Evolutionary conservation across 2,329 filamentous ascomycete genomes (phyloP).

Genomic region (Zasmidium angulare): DNA sequence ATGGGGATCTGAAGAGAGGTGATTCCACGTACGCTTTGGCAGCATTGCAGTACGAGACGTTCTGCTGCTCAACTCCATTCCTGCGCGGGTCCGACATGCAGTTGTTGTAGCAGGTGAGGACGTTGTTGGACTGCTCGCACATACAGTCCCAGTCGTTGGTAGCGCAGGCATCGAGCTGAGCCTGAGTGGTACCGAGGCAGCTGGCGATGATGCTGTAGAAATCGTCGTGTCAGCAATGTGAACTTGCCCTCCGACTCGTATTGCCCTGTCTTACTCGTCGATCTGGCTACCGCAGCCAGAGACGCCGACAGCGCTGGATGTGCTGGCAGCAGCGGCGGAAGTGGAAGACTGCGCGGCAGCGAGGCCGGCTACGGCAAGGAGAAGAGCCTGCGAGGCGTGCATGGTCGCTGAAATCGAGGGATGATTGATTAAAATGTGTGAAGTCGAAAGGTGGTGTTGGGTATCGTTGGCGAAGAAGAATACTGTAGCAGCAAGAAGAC

Average conservation of each 20-base stretch:
- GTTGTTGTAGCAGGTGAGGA: constrained; percentile 59
- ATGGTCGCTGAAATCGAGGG: constrained; percentile 8
- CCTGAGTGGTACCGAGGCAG: constrained; percentile 45
- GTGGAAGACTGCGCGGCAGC: constrained; percentile 43
- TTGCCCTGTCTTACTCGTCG: constrained; percentile 37
- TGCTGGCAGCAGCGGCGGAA: constrained; percentile 25
- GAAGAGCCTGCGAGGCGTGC: constrained; percentile 19
- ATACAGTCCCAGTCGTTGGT: constrained; percentile 57
- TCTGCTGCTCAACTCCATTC: constrained; percentile 35
- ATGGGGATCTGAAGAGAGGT: constrained; percentile 32
- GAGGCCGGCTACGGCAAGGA: constrained; percentile 39
- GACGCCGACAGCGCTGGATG: constrained; percentile 34
- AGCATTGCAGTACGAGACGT: constrained; percentile 37
- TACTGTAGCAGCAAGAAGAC: neutral
- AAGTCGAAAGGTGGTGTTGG: neutral
- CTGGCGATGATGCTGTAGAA: constrained; percentile 50
- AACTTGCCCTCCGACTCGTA: neutral
- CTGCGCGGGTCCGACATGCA: constrained; percentile 52
- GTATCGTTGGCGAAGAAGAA: neutral
- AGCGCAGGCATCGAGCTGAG: constrained; percentile 45
- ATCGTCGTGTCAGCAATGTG: neutral
- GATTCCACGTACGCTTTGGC: constrained; percentile 37
- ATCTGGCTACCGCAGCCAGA: constrained; percentile 35
- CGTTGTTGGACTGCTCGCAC: constrained; percentile 53
- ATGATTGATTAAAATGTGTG: neutral